Percentiles rank a stretch among this genome's conserved stretches.
Conservation (phyloP, 192 early-diverging fungal species). For the Gaertneriomyces sp. region DNA sequence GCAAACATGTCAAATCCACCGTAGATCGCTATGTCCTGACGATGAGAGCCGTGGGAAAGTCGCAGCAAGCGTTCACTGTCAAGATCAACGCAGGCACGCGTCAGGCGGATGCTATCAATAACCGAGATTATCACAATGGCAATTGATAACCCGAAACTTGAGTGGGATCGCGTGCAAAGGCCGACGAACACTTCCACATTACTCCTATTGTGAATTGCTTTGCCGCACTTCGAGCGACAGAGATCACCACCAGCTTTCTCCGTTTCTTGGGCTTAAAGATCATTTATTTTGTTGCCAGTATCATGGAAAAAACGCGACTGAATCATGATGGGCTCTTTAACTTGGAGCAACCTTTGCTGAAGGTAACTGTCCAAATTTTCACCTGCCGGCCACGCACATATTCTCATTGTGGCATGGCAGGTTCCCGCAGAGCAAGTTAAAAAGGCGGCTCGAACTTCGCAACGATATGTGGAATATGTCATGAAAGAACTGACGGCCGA, state of each 20-base stretch:
- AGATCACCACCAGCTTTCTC: too few species aligned
- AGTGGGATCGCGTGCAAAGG: too few species aligned
- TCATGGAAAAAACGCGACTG: conserved; percentile 29
- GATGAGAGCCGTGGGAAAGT: not conserved
- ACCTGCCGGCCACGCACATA: not conserved
- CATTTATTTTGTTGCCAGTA: not conserved
- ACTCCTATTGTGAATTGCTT: too few species aligned
- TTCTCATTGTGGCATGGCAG: conserved; percentile 31
- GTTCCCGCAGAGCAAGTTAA: conserved; percentile 86
- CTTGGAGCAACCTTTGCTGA: conserved; percentile 92
- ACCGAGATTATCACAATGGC: not conserved
- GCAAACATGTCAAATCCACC: not conserved
- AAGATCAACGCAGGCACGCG: not conserved
- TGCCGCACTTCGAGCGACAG: too few species aligned
- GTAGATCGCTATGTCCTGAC: not conserved
- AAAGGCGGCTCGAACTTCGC: conserved; percentile 63
- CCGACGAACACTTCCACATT: too few species aligned
- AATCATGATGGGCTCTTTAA: conserved; percentile 66
- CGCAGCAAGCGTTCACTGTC: not conserved
- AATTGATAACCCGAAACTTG: too few species aligned
- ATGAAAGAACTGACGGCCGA: conserved; percentile 37
- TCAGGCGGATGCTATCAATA: not conserved
- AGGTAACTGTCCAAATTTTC: conserved; percentile 49
- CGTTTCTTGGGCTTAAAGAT: too few species aligned
- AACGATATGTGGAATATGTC: conserved; percentile 85